phyloP scores from a whole-genome alignment of 768 basidiomycete species.

The Kwoniella sp. region DNA sequence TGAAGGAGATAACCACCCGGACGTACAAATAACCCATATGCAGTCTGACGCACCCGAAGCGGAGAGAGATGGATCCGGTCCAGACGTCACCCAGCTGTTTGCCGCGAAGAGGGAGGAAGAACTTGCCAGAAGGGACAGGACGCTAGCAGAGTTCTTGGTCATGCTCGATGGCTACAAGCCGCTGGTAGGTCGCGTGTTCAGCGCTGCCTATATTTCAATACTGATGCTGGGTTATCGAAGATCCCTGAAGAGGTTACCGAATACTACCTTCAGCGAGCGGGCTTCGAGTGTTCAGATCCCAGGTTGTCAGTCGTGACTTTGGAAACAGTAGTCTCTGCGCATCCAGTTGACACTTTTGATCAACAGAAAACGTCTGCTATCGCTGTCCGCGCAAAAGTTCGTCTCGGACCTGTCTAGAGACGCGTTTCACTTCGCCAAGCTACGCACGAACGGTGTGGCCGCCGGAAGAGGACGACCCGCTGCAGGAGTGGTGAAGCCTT shows the following conservation, averaged over 20 bases:
- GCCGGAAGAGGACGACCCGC: conserved; percentile 32
- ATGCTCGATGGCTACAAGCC: conserved; percentile 98
- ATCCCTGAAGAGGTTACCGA: conserved; percentile 97
- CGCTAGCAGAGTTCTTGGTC: conserved; percentile 84
- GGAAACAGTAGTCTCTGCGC: neutral
- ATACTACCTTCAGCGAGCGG: conserved; percentile 91
- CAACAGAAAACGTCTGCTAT: conserved; percentile 81
- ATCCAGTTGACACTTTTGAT: neutral
- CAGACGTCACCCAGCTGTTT: conserved; percentile 26
- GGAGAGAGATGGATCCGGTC: conserved; percentile 6
- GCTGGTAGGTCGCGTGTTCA: conserved; percentile 68
- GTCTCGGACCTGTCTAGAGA: conserved; percentile 94
- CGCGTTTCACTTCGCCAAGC: conserved; percentile 94
- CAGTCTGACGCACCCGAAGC: no score
- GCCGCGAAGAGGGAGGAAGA: conserved; percentile 43
- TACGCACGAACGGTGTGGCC: conserved; percentile 68
- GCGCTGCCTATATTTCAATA: neutral
- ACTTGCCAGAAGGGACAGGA: conserved; percentile 74
- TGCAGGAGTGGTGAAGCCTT: conserved; percentile 58
- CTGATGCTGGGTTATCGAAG: conserved; percentile 53
- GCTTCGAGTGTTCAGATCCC: conserved; percentile 91
- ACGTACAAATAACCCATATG: no score
- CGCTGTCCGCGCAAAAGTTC: conserved; percentile 95
- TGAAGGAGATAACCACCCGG: neutral
- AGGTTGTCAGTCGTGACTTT: conserved; percentile 62